phyloP scores from a whole-genome alignment of 495 filamentous ascomycete genomes.

The Tuber borchii region DNA sequence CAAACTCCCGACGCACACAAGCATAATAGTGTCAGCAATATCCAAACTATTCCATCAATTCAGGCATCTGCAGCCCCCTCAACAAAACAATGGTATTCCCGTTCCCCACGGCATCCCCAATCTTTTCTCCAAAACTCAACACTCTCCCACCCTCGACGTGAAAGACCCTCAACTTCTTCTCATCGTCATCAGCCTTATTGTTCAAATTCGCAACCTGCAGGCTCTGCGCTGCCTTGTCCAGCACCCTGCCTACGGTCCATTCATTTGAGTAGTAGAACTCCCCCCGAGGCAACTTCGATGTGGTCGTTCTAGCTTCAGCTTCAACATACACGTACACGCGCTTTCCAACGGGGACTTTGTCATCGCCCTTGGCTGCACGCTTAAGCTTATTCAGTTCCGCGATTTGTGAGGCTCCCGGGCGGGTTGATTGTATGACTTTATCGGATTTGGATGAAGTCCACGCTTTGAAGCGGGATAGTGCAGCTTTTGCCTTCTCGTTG shows the following conservation, averaged over 20 bases:
- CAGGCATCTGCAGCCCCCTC: conserved; percentile 61
- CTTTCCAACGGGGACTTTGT: conserved; percentile 67
- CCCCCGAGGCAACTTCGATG: conserved; percentile 64
- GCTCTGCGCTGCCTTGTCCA: conserved; percentile 78
- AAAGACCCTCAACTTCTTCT: conserved; percentile 73
- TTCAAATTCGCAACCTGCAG: conserved; percentile 82
- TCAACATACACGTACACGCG: conserved; percentile 81
- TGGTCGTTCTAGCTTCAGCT: conserved; percentile 70
- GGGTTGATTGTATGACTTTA: conserved; percentile 36
- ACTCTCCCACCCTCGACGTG: conserved; percentile 85
- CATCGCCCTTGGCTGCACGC: conserved; percentile 81
- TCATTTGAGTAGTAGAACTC: conserved; percentile 71
- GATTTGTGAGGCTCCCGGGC: conserved; percentile 41
- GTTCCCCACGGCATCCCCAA: conserved; percentile 60
- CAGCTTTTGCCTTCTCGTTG: conserved; percentile 53
- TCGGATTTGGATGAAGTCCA: conserved; percentile 47
- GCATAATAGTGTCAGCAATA: background rate
- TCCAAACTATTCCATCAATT: conserved; percentile 45
- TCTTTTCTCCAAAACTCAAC: conserved; percentile 76
- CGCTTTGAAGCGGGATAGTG: conserved; percentile 48
- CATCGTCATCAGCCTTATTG: conserved; percentile 70
- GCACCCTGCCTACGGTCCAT: conserved; percentile 79
- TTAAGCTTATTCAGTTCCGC: conserved; percentile 68
- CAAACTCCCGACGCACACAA: background rate
- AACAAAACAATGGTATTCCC: conserved; percentile 88